Evolutionary conservation across 2,329 filamentous ascomycete species (phyloP).

Genomic region (Parascedosporium putredinis): DNA sequence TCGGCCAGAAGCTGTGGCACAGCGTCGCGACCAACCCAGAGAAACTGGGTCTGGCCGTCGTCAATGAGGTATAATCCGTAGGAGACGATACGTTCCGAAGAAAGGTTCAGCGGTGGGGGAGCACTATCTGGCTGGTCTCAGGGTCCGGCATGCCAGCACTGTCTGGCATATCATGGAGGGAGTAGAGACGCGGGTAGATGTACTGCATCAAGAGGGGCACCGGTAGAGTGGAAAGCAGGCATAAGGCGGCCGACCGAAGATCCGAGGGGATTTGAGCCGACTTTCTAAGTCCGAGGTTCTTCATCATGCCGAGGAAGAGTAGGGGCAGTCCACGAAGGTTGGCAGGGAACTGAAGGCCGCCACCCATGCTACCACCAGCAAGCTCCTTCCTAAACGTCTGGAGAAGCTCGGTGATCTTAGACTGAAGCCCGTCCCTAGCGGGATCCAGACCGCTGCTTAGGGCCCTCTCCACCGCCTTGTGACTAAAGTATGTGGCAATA

Average conservation of each 20-base stretch:
- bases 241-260: conserved; percentile 84
- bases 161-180: conserved; percentile 92
- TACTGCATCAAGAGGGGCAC: conserved; percentile 86
- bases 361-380: conserved; percentile 89
- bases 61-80: conserved; percentile 95
- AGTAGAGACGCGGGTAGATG: conserved; percentile 79
- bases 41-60: conserved; percentile 92
- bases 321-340: conserved; percentile 84
- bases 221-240: conserved; percentile 85
- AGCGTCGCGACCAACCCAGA: conserved; percentile 90
- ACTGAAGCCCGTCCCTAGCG: conserved; percentile 80
- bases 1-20: conserved; percentile 81
- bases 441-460: conserved; percentile 80
- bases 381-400: conserved; percentile 96
- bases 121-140: conserved; percentile 76
- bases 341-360: conserved; percentile 84
- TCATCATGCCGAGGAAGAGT: conserved; percentile 88
- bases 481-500: conserved; percentile 87
- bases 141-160: conserved; percentile 77
- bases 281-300: conserved; percentile 88
- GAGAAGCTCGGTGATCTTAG: conserved; percentile 84
- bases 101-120: conserved; percentile 76
- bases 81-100: conserved; percentile 75
- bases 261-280: conserved; percentile 91
- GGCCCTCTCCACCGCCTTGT: conserved; percentile 91